These are phyloP conservation scores for Ceratocystis alfenasii DNA, from an alignment of 2,329 filamentous ascomycete genomes.

Conservation along the genomic window DNA sequence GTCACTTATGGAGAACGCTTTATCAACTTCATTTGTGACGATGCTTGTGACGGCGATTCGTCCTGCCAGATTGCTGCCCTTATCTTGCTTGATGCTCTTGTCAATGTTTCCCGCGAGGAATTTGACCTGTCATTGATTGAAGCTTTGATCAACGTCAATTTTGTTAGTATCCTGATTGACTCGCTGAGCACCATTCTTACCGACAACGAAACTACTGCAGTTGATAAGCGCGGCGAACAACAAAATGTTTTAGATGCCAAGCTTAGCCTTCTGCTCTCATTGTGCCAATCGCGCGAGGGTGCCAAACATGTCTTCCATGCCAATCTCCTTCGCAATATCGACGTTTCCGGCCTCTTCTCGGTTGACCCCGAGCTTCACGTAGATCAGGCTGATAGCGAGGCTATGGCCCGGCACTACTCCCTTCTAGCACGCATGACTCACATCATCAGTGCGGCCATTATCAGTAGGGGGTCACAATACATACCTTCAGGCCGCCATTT, in stretches of 20 bases:
- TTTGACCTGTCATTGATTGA: constrained; percentile 65
- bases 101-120: constrained; percentile 60
- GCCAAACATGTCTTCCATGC: constrained; percentile 80
- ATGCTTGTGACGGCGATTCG: constrained; percentile 75
- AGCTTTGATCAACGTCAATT: constrained; percentile 72
- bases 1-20: constrained; percentile 59
- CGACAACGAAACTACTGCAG: constrained; percentile 39
- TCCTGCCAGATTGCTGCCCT: constrained; percentile 75
- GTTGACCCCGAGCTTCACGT: constrained; percentile 83
- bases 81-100: constrained; percentile 67
- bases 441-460: constrained; percentile 68
- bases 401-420: constrained; percentile 70
- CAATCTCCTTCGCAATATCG: constrained; percentile 71
- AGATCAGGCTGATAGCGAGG: constrained; percentile 54
- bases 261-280: constrained; percentile 68
- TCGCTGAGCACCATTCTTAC: constrained; percentile 65
- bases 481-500: constrained; percentile 69
- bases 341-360: constrained; percentile 71
- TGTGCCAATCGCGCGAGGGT: constrained; percentile 73
- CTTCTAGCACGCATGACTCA: constrained; percentile 70
- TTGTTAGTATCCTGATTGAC: constrained; percentile 80
- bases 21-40: constrained; percentile 80
- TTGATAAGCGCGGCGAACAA: constrained; percentile 33
- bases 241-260: constrained; percentile 54
- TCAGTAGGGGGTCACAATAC: constrained; percentile 73